Percentiles rank a stretch among this genome's conserved stretches.
Evolutionary conservation across 306 rosid species (phyloP).

Genomic region (Medicago ruthenica): DNA sequence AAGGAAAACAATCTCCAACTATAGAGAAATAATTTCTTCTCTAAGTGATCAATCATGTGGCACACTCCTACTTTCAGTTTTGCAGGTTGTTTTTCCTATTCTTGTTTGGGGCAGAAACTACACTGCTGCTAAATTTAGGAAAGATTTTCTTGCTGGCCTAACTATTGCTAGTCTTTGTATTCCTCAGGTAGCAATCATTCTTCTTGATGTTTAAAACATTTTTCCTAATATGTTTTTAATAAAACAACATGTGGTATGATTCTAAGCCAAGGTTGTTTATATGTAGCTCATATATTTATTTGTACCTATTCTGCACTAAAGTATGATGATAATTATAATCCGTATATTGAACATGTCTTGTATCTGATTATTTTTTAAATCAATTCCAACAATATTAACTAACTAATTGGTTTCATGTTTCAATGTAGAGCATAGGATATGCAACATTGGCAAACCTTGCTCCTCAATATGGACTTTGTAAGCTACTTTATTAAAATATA

Average conservation of each 20-base stretch:
- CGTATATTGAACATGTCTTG: neutral
- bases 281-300: too few species aligned
- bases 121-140: conserved; percentile 46
- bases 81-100: conserved; percentile 51
- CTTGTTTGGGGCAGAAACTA: conserved; percentile 53
- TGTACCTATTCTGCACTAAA: too few species aligned
- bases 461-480: conserved; percentile 91
- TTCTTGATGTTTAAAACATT: too few species aligned
- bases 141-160: conserved; percentile 56
- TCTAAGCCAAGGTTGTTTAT: too few species aligned
- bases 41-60: conserved; percentile 25
- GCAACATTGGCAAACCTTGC: conserved; percentile 86
- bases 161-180: conserved; percentile 58
- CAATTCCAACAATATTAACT: neutral
- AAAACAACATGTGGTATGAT: too few species aligned
- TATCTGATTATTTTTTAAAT: too few species aligned
- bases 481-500: conserved; percentile 30
- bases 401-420: conserved; percentile 13
- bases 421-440: conserved; percentile 86
- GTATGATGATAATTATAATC: too few species aligned
- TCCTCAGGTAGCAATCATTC: conserved; percentile 42
- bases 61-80: conserved; percentile 28
- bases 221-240: too few species aligned
- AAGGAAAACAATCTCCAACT: conserved; percentile 27
- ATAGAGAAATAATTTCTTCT: conserved; percentile 25